phyloP scores from a whole-genome alignment of 2,329 filamentous ascomycete species.

The Venturia nashicola region DNA sequence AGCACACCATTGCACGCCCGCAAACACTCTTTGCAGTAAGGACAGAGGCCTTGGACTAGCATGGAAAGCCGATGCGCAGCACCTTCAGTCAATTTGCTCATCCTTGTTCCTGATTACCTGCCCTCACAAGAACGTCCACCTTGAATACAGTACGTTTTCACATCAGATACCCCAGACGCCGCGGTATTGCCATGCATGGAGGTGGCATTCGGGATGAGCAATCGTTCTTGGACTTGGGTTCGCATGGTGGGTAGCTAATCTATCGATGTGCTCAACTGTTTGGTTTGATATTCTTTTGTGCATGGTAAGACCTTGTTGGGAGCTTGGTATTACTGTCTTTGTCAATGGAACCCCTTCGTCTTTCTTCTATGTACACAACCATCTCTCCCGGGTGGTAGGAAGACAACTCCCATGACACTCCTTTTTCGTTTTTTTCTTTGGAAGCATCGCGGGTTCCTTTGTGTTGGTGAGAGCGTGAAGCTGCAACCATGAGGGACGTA shows the following conservation, averaged over 20 bases:
- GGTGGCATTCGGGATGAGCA: neutral
- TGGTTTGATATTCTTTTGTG: too few relatives aligned
- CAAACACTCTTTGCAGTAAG: neutral
- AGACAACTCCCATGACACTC: too few relatives aligned
- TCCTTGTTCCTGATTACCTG: neutral
- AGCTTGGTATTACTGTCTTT: neutral
- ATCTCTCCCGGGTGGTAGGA: neutral
- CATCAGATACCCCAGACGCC: neutral
- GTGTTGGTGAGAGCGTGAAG: neutral
- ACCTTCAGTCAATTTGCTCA: neutral
- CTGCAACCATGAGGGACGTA: slow-evolving; percentile 2
- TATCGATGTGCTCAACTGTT: neutral
- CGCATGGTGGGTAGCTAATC: neutral
- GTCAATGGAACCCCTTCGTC: neutral
- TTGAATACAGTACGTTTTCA: neutral
- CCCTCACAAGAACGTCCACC: neutral
- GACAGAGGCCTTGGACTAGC: neutral
- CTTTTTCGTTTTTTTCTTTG: too few relatives aligned
- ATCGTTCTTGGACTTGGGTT: neutral
- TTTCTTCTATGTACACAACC: too few relatives aligned
- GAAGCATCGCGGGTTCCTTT: neutral
- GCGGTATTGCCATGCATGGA: neutral
- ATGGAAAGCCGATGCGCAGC: neutral
- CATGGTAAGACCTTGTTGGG: neutral
- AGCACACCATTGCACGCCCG: too few relatives aligned